Evolutionary conservation across 768 basidiomycete species (phyloP), one percentile per base, ranked within the genome.

Genomic region (Trametes sanguinea): DNA sequence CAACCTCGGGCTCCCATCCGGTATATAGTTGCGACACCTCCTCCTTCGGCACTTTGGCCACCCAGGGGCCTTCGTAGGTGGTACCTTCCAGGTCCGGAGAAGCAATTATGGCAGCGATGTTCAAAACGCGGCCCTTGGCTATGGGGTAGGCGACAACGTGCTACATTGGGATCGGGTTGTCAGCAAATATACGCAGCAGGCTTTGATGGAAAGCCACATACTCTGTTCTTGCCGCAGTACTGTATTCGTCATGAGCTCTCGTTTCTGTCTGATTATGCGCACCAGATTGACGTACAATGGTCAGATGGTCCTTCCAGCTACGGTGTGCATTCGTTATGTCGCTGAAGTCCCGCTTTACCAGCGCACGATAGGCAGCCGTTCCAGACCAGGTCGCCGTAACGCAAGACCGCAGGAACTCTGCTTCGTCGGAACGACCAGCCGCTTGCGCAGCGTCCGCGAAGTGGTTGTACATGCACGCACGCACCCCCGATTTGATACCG

Each of bases 401-500:
- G 40, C 37, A 44, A 1, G 44, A 30, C 37, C 27, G 22, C 9
- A 65, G n/a, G 42, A 11, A 16, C 6, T 8, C 37, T 1, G 57
- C 60, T 27, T 65, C 61, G 2, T 50, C 39, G 8, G 14, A 13
- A 16, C 32, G 40, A 11, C 57, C 57, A 0, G 27, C 39, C 2
- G 42, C 46, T 3, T 39, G 9, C 9, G 60, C 64, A 1, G 44
- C 47, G 14, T 61, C 53, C 3, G 60, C 64, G 7, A 62, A 42
- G 2, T 51, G 42, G 30, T 45, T 44, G 17, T 54, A 65, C 57
- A 65, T 51, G 17, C 17, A 29, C 3, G 13, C 42, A 17, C 66
- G 64, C 2, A 67, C 65, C 1, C 51, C 35, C 6, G 69, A 68
- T n/a, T 63, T 64, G 29, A 72, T 55, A 6, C 72, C 72, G 37